Base-by-base conservation (phyloP, 495 filamentous ascomycete genomes). In the Trichocladium antarcticum region DNA sequence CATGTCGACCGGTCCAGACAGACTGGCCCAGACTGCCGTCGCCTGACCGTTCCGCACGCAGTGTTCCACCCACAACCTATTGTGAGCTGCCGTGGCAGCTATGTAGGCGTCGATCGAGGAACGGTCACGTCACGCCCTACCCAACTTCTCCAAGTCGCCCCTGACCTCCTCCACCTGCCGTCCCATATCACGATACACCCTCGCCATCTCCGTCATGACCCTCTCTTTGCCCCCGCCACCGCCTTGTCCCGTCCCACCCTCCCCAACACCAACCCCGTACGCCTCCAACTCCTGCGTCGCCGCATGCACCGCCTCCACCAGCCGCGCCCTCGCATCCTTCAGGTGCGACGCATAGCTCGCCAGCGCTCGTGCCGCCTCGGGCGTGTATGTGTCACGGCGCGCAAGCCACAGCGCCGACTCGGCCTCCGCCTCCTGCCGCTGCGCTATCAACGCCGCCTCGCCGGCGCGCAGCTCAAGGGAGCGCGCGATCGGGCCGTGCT, bases 401-500 rank as follows among this genome's bases (percentile, higher is more conserved):
- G 57, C 57, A 0, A 51, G 51, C 61, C 58, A 55, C 29, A 67
- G 48, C 34, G 65, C 47, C 3, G 59, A 53, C 53, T 68, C 58
- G 4, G 62, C 68, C 8, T 66, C 66, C 1, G 54, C 29, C 11
- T 55, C 53, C 35, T 74, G 74, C 37, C 70, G 71, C 68, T 70
- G 72, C 4, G 77, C 66, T 32, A 77, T 73, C 10, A 78, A 65
- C 7, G 70, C 67, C 5, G 80, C 57, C 16, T 74, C 71, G 32
- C 71, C 62, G 6, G 82, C 81, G 29, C 75, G 73, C n/a, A 74
- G 66, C 34, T 77, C 75, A 27, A 87, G 67, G 43, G 76, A 75
- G 6, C 82, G 69, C 6, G 83, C 74, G 3, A 85, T 54, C 3
- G 74, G 63, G 34, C 84, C 84, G 65, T 88, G 82, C 55, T 84